Evolutionary conservation across 1,284 basidiomycete species (phyloP).

Genomic region (Papiliotrema nemorosa): DNA sequence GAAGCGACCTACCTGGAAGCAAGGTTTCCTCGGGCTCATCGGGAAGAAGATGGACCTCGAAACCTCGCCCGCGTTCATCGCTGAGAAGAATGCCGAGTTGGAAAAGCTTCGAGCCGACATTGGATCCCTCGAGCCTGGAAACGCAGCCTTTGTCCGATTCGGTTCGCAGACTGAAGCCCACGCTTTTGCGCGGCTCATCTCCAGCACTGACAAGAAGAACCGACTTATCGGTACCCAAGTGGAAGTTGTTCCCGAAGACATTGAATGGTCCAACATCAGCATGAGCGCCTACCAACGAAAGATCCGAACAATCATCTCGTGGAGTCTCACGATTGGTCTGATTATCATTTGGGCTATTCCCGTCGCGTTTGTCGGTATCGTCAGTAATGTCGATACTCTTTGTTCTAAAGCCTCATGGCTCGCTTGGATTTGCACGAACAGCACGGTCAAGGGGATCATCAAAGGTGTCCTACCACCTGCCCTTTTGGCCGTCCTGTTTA

Average conservation of each 20-base stretch:
- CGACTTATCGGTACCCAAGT: slow-evolving; percentile 57
- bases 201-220: slow-evolving; percentile 48
- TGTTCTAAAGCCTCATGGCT: slow-evolving; percentile 67
- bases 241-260: slow-evolving; percentile 71
- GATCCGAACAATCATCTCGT: slow-evolving; percentile 51
- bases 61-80: slow-evolving; percentile 54
- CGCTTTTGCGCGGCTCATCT: slow-evolving; percentile 60
- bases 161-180: slow-evolving; percentile 62
- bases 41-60: slow-evolving; percentile 56
- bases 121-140: slow-evolving; percentile 47
- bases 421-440: slow-evolving; percentile 72
- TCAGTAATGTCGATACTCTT: slow-evolving; percentile 76
- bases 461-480: slow-evolving; percentile 85
- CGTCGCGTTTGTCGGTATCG: slow-evolving; percentile 78
- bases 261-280: slow-evolving; percentile 76
- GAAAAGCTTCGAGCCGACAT: slow-evolving; percentile 57
- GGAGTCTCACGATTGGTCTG: slow-evolving; percentile 54
- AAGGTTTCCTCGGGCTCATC: slow-evolving; percentile 54
- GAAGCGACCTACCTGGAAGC: slow-evolving; percentile 58
- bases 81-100: slow-evolving; percentile 52
- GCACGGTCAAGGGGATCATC: slow-evolving; percentile 68
- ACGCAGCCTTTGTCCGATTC: slow-evolving; percentile 83
- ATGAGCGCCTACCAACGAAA: slow-evolving; percentile 56
- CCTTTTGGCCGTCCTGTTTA: slow-evolving; percentile 81
- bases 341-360: slow-evolving; percentile 55